A percentile compares a stretch with the other conserved stretches of the same genome.
Evolutionary conservation across 108 stramenopile species (phyloP).

Genomic region (Skeletonema menzelii): DNA sequence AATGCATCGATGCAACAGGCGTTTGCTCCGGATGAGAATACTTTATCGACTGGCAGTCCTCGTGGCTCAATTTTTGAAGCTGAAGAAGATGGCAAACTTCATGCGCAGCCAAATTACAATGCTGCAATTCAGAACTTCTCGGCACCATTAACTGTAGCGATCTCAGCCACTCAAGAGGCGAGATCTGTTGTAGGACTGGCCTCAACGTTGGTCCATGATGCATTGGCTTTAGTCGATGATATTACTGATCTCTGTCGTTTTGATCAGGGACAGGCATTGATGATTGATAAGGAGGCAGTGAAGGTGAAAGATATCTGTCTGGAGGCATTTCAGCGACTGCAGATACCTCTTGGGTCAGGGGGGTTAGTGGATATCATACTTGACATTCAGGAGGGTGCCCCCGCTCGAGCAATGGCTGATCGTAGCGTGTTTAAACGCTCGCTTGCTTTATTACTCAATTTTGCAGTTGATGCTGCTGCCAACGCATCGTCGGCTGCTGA

Average conservation of each 20-base stretch:
- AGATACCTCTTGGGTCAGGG: slow-evolving; percentile 6
- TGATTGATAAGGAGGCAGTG: slow-evolving; percentile 39
- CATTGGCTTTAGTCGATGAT: slow-evolving; percentile 40
- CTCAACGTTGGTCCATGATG: slow-evolving; percentile 35
- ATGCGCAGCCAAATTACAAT: slow-evolving; percentile 5
- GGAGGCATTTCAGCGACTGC: slow-evolving; percentile 24
- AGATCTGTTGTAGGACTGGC: slow-evolving; percentile 32
- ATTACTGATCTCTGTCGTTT: slow-evolving; percentile 48
- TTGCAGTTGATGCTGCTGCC: slow-evolving; percentile 43
- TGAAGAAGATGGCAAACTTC: slow-evolving; percentile 3
- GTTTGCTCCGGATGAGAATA: neutral
- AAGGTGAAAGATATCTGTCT: slow-evolving; percentile 35
- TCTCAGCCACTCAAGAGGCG: slow-evolving; percentile 37
- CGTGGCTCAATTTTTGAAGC: neutral
- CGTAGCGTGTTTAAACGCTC: slow-evolving; percentile 21
- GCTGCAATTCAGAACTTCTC: slow-evolving; percentile 13
- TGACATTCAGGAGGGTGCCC: slow-evolving; percentile 43
- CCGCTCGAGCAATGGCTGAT: slow-evolving; percentile 20
- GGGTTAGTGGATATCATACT: slow-evolving; percentile 35
- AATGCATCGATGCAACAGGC: slow-evolving; percentile 7
- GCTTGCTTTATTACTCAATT: slow-evolving; percentile 35
- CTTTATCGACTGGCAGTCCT: neutral
- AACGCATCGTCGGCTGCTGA: slow-evolving; percentile 28
- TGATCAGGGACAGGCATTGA: slow-evolving; percentile 39
- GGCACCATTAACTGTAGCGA: slow-evolving; percentile 13